Evolutionary conservation across 176 grass and related monocot genomes (phyloP).

Genomic region (Hordeum marinum): DNA sequence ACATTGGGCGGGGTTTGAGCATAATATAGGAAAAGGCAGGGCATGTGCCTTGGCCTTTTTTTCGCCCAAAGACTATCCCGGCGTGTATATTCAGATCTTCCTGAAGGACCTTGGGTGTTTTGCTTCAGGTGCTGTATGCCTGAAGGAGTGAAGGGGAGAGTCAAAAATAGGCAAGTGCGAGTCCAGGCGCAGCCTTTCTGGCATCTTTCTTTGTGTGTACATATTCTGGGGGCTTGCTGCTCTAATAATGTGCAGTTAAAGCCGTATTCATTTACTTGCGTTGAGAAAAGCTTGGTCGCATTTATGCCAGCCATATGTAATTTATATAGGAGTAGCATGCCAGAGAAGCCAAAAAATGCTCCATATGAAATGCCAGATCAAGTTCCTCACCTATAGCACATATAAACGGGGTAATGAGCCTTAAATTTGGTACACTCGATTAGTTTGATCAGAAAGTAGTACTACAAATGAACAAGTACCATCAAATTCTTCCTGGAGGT

Average conservation of each 20-base stretch:
- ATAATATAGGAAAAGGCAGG: background rate
- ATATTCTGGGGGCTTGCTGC: background rate
- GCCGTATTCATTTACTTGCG: background rate
- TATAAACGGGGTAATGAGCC: no score
- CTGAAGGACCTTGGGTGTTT: background rate
- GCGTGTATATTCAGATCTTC: conserved; percentile 13
- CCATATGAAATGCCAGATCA: no score
- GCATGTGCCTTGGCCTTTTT: background rate
- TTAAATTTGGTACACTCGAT: no score
- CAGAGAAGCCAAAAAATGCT: no score
- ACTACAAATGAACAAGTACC: background rate
- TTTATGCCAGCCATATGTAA: background rate
- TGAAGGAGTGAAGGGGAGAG: no score
- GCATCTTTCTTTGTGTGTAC: background rate
- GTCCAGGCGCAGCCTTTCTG: no score
- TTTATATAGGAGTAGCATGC: no score
- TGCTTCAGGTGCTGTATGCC: background rate
- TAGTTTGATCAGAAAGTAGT: no score
- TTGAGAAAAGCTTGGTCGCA: background rate
- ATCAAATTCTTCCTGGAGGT: background rate
- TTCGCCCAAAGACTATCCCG: background rate
- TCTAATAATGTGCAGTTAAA: background rate
- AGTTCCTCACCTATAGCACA: no score
- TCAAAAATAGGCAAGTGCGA: background rate
- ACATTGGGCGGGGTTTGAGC: background rate